Conservation (phyloP, 179 eudicot species). For the Monotropa hypopitys region DNA sequence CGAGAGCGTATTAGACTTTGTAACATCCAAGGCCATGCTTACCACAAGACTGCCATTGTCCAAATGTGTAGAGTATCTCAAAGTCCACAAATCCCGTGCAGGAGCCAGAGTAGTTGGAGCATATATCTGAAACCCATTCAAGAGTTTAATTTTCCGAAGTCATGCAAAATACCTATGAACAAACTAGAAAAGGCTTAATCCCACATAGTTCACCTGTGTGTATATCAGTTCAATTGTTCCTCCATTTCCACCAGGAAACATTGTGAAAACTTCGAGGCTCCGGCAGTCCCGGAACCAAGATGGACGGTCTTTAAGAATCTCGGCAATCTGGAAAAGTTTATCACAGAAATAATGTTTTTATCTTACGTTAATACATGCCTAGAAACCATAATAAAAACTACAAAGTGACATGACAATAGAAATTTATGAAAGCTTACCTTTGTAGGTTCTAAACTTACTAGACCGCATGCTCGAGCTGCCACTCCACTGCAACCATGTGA, state of each 20-base stretch:
- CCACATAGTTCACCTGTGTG: constrained; percentile 47
- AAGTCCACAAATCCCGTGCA: constrained; percentile 92
- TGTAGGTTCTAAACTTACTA: constrained; percentile 85
- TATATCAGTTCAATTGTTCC: constrained; percentile 83
- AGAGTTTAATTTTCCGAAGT: constrained; percentile 5
- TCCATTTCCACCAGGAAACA: constrained; percentile 82
- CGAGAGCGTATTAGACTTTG: neutral
- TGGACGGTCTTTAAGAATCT: constrained; percentile 91
- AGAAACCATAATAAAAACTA: neutral
- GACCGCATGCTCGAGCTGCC: constrained; percentile 99
- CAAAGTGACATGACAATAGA: neutral
- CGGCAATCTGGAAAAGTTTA: constrained; percentile 47
- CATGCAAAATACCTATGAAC: neutral
- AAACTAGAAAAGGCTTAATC: neutral
- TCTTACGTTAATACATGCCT: neutral
- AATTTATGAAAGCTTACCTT: constrained; percentile 36
- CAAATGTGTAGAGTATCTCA: constrained; percentile 74
- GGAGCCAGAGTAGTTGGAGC: constrained; percentile 95
- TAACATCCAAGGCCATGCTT: constrained; percentile 11
- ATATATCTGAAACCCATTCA: constrained; percentile 41
- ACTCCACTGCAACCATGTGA: constrained; percentile 84
- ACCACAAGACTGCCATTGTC: constrained; percentile 96
- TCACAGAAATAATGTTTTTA: neutral
- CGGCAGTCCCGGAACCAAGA: constrained; percentile 96
- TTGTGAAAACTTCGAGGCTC: constrained; percentile 72